Base-by-base conservation (phyloP, 768 basidiomycete species). In the Pleurotus djamor region DNA sequence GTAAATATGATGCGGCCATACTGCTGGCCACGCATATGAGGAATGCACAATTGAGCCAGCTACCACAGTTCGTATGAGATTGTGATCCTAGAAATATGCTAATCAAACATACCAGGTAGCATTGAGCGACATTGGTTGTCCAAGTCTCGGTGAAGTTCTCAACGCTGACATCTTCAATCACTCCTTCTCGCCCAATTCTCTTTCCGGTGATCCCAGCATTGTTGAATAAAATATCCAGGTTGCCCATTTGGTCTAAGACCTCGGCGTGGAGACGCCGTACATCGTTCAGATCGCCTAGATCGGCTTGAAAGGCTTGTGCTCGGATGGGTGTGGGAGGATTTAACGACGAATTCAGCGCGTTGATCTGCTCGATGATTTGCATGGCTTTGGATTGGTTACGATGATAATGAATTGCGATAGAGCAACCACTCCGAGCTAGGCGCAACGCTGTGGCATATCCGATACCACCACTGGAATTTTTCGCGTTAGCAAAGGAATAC, bases 341-440 rank as follows among this genome's bases (percentile, higher is more conserved):
- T 3, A 28, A 28, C 21, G 21, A 28, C 21, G 21, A 28, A 4
- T 32, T n/a, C 0, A 69, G 59, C 1, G 66, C 49, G 21, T 63
- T 60, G 2, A 84, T 64, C 48, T 78, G 70, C 2, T 63, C 36
- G 16, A 80, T 76, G 5, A 83, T 72, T 5, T 68, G 69, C 0
- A 72, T 67, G 0, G 82, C 82, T 44, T 71, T 72, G 0, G 59
- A 68, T 32, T 68, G 63, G 8, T 77, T 68, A 2, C 74, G 66
- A 58, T 77, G 69, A 68, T 82, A 83, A 68, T 85, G 83, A 21
- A 85, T 74, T 5, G 83, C 83, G 62, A 84, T 77, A 21, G 69
- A 73, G 55, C 75, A 76, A 5, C 81, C 81, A n/a, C 63, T 72
- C 4, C 68, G 67, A 5, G 79, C 83, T 10, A 85, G 71, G 4